Conservation (phyloP, 257 asterid genomes). For the Salvia rosmarinus region DNA sequence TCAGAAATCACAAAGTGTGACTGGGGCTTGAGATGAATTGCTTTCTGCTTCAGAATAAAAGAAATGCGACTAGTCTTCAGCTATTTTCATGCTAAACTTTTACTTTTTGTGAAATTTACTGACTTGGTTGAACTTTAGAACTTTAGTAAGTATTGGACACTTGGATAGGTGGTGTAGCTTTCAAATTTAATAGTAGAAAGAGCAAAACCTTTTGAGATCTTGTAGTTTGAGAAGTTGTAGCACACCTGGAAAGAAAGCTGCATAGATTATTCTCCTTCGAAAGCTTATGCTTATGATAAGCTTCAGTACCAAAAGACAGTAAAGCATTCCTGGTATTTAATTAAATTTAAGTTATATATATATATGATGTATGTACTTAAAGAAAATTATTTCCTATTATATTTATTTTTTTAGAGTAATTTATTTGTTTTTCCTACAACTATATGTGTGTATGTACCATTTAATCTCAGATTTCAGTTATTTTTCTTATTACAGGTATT, state of each 20-base stretch:
- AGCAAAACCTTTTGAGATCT: background rate
- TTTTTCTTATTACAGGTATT: too few species aligned
- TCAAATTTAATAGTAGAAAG: background rate
- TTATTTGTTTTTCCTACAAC: too few species aligned
- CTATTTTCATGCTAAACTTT: too few species aligned
- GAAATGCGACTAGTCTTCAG: too few species aligned
- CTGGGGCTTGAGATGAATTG: background rate
- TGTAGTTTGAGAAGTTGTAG: background rate
- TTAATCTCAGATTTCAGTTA: too few species aligned
- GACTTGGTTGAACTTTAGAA: background rate
- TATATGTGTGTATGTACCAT: too few species aligned
- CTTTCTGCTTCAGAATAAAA: too few species aligned
- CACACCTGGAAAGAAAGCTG: background rate
- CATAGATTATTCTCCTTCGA: background rate
- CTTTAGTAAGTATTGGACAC: background rate
- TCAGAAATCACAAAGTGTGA: background rate
- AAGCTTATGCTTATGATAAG: background rate
- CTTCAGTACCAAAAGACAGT: background rate
- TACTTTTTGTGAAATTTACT: background rate
- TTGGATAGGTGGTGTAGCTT: slow-evolving; percentile 2
- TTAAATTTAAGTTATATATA: too few species aligned
- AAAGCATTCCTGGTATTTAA: too few species aligned
- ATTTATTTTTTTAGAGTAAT: too few species aligned
- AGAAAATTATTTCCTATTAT: too few species aligned
- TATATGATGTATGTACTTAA: too few species aligned